These are phyloP conservation scores for Coemansia sp. DNA, from an alignment of 192 early-diverging fungal genomes.

Conservation along the genomic window DNA sequence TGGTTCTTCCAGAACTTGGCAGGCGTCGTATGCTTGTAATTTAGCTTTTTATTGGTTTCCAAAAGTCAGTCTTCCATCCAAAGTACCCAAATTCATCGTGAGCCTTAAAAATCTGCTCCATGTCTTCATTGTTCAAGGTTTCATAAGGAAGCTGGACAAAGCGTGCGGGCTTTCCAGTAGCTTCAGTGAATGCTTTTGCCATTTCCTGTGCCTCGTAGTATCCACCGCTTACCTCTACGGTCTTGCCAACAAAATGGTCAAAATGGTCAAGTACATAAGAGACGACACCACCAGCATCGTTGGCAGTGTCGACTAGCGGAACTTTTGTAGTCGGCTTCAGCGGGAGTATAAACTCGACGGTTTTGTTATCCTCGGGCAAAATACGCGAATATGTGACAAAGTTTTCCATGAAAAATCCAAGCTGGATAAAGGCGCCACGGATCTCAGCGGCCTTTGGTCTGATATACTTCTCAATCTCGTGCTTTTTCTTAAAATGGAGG, in stretches of 20 bases:
- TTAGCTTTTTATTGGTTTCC: conserved; percentile 19
- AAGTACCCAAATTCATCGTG: conserved; percentile 15
- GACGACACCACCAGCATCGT: conserved; percentile 36
- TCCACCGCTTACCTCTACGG: conserved; percentile 27
- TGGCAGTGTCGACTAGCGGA: conserved; percentile 39
- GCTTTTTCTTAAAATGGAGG: conserved; percentile 35
- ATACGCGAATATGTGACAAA: conserved; percentile 25
- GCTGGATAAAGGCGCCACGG: conserved; percentile 18
- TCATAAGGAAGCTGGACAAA: conserved; percentile 30
- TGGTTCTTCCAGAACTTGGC: no score
- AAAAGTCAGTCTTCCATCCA: conserved; percentile 9
- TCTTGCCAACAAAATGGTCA: conserved; percentile 23
- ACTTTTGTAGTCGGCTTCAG: conserved; percentile 26
- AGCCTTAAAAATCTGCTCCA: conserved; percentile 16
- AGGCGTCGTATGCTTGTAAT: conserved; percentile 18
- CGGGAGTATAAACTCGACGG: conserved; percentile 34
- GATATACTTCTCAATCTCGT: conserved; percentile 35
- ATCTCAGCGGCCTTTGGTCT: conserved; percentile 21
- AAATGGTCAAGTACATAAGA: conserved; percentile 29
- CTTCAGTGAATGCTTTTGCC: conserved; percentile 35
- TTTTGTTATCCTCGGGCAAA: conserved; percentile 29
- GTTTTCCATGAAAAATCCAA: conserved; percentile 45
- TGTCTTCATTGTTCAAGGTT: neutral
- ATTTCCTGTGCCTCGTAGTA: conserved; percentile 41
- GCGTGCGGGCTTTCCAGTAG: conserved; percentile 32